Evolutionary conservation across 192 early-diverging fungal genomes (phyloP).

Genomic region (Entomortierella chlamydospora): DNA sequence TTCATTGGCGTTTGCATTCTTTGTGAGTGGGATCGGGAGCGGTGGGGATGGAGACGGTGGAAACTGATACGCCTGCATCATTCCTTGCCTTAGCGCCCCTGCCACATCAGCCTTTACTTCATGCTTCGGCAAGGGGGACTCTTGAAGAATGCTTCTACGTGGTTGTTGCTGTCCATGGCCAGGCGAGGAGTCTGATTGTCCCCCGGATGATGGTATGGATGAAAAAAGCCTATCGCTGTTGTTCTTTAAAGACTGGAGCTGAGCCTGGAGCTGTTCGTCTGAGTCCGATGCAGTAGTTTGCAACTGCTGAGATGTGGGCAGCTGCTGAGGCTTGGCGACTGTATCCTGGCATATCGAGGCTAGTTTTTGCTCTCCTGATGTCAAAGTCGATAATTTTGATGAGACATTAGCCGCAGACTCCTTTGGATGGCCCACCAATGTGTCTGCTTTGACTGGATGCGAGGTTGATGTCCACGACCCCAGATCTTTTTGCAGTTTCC

Average conservation of each 20-base stretch:
- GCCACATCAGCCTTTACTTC: not conserved
- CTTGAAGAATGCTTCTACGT: conserved; percentile 16
- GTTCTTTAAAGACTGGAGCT: conserved; percentile 19
- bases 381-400: not conserved
- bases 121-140: conserved; percentile 30
- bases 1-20: not conserved
- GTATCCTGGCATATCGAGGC: not conserved
- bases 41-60: conserved; percentile 43
- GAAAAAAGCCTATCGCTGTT: conserved; percentile 20
- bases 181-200: not conserved
- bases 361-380: not conserved
- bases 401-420: not conserved
- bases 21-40: conserved; percentile 31
- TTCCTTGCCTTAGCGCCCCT: conserved; percentile 1
- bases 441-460: conserved; percentile 13
- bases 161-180: not conserved
- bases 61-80: conserved; percentile 26
- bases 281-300: conserved; percentile 1
- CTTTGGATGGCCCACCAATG: not conserved
- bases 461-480: conserved; percentile 1
- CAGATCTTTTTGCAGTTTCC: conserved; percentile 19
- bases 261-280: conserved; percentile 13
- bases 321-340: not conserved
- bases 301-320: not conserved
- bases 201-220: conserved; percentile 5